Conservation (phyloP, 2,329 filamentous ascomycete species). For the Akanthomyces dipterigenus region DNA sequence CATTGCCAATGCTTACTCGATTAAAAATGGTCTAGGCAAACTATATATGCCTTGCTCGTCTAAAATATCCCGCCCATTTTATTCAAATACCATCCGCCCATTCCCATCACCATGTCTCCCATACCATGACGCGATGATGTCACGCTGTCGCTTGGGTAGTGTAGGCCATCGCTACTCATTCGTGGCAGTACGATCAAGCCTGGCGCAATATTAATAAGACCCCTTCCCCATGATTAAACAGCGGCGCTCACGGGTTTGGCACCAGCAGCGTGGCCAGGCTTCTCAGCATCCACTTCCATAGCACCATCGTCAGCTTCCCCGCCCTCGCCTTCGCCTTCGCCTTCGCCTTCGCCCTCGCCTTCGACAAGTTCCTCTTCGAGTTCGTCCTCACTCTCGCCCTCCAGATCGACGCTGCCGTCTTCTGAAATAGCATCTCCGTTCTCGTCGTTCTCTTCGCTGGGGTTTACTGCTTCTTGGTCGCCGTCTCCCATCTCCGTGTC, state of each 20-base stretch:
- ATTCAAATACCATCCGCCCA: neutral
- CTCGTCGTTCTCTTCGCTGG: conserved; percentile 47
- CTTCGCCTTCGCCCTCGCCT: conserved; percentile 31
- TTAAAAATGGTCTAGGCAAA: neutral
- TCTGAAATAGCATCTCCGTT: conserved; percentile 67
- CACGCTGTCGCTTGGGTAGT: neutral
- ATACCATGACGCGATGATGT: neutral
- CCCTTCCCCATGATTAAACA: neutral
- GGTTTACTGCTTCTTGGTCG: conserved; percentile 38
- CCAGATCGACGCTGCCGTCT: conserved; percentile 71
- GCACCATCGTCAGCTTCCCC: conserved; percentile 33
- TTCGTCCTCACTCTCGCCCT: conserved; percentile 67
- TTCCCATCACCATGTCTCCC: neutral
- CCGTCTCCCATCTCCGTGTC: conserved; percentile 72
- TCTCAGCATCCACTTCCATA: conserved; percentile 45
- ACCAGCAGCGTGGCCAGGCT: conserved; percentile 16
- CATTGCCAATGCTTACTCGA: neutral
- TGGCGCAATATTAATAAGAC: neutral
- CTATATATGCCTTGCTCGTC: neutral
- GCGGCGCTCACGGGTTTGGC: conserved; percentile 14
- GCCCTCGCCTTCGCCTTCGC: conserved; percentile 52
- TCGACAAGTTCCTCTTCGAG: conserved; percentile 51
- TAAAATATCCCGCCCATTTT: neutral
- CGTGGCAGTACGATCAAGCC: neutral
- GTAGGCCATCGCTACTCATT: neutral